Evolutionary conservation across 805 yeast species (phyloP).

Genomic region (Candida sphagnicola): DNA sequence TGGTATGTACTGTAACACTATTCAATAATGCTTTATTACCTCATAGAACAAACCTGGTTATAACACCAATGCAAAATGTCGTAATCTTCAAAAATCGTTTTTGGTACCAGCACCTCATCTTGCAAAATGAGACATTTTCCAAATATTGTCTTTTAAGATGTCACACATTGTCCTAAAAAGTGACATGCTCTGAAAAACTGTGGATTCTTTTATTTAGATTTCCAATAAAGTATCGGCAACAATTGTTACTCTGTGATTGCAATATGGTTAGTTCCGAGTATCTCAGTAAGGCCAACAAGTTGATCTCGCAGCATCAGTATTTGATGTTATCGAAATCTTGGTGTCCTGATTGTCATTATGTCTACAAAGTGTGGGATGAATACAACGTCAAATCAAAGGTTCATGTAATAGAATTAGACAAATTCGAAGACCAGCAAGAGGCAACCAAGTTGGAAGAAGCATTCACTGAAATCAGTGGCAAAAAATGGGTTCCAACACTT

Average conservation of each 20-base stretch:
- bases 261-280: slow-evolving; percentile 17
- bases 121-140: too few relatives aligned
- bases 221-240: background rate
- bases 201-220: too few relatives aligned
- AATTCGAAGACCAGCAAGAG: slow-evolving; percentile 40
- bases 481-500: slow-evolving; percentile 68
- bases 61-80: too few relatives aligned
- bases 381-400: slow-evolving; percentile 49
- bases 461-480: slow-evolving; percentile 53
- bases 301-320: slow-evolving; percentile 43
- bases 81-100: too few relatives aligned
- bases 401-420: slow-evolving; percentile 59
- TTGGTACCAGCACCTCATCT: too few relatives aligned
- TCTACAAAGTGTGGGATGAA: slow-evolving; percentile 51
- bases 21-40: too few relatives aligned
- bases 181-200: background rate
- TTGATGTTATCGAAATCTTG: slow-evolving; percentile 66
- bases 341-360: slow-evolving; percentile 78
- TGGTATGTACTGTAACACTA: too few relatives aligned
- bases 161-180: too few relatives aligned
- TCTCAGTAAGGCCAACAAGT: slow-evolving; percentile 39
- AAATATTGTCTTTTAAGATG: too few relatives aligned
- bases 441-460: slow-evolving; percentile 52
- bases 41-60: too few relatives aligned
- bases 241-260: background rate